These are phyloP conservation scores for Teunomyces stri DNA, from an alignment of 805 yeast species.

Conservation along the genomic window DNA sequence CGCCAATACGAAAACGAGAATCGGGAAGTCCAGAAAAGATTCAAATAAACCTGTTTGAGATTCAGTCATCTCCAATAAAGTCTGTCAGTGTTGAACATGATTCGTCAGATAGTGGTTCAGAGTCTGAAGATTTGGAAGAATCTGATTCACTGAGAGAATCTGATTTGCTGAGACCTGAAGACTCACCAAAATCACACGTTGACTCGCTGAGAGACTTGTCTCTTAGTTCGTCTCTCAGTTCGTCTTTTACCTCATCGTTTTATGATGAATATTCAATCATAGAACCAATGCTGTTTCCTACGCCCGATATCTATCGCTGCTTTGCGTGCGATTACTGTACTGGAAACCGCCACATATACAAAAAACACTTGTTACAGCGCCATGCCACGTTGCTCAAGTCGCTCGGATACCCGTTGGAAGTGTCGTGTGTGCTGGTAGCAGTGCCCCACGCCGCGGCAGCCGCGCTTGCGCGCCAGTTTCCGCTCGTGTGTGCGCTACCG, in stretches of 20 bases:
- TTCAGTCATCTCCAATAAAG: too few relatives aligned
- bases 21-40: too few relatives aligned
- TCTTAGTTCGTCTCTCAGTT: too few relatives aligned
- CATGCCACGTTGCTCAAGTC: constrained; percentile 17
- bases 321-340: constrained; percentile 28
- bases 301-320: constrained; percentile 17
- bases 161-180: too few relatives aligned
- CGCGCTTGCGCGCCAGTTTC: background rate
- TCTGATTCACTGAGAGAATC: too few relatives aligned
- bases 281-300: constrained; percentile 2
- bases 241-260: background rate
- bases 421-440: background rate
- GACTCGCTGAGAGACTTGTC: too few relatives aligned
- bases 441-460: background rate
- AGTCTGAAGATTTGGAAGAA: too few relatives aligned
- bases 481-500: background rate
- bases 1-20: too few relatives aligned
- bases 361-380: constrained; percentile 21
- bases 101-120: too few relatives aligned
- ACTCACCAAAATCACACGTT: too few relatives aligned
- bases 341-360: constrained; percentile 24
- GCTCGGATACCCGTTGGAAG: constrained; percentile 26
- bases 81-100: too few relatives aligned
- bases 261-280: constrained; percentile 26
- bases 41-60: too few relatives aligned